Percentiles rank a stretch among this genome's conserved stretches.
Conservation (phyloP, 192 early-diverging fungal genomes). For the Diversispora eburnea region DNA sequence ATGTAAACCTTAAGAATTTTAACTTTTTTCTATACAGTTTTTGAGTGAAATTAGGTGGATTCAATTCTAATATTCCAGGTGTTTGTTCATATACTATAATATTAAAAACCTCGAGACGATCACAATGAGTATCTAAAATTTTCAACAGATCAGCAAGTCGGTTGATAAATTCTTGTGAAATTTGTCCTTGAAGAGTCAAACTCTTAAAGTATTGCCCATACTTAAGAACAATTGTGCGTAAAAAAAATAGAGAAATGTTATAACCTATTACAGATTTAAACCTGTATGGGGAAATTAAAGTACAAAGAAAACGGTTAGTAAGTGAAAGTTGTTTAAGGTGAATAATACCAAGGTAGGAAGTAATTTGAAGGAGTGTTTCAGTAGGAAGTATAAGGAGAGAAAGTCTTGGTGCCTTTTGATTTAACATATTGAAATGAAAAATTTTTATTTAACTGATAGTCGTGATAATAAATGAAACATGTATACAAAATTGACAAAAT, state of each 20-base stretch:
- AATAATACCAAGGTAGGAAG: neutral
- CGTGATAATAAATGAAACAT: no score
- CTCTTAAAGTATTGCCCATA: neutral
- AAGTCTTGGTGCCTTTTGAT: neutral
- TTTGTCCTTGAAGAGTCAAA: slow-evolving; percentile 1
- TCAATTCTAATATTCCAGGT: slow-evolving; percentile 6
- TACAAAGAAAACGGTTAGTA: neutral
- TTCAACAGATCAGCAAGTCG: neutral
- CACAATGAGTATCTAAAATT: slow-evolving; percentile 4
- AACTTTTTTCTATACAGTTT: neutral
- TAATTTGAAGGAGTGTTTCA: slow-evolving; percentile 14
- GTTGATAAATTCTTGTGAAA: slow-evolving; percentile 12
- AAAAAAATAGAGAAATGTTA: slow-evolving; percentile 7
- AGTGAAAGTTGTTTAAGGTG: slow-evolving; percentile 21
- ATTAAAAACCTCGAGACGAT: slow-evolving; percentile 2
- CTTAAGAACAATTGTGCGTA: neutral
- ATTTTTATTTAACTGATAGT: no score
- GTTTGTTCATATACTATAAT: slow-evolving; percentile 14
- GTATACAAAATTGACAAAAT: no score
- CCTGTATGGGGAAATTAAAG: neutral
- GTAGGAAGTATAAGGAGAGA: slow-evolving; percentile 14
- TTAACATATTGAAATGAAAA: no score
- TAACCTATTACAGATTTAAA: slow-evolving; percentile 9
- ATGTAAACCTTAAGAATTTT: slow-evolving; percentile 7
- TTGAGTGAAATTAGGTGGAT: slow-evolving; percentile 8